Evolutionary conservation across 169 alveolate genomes (phyloP).

Genomic region (Eimeria maxima): DNA sequence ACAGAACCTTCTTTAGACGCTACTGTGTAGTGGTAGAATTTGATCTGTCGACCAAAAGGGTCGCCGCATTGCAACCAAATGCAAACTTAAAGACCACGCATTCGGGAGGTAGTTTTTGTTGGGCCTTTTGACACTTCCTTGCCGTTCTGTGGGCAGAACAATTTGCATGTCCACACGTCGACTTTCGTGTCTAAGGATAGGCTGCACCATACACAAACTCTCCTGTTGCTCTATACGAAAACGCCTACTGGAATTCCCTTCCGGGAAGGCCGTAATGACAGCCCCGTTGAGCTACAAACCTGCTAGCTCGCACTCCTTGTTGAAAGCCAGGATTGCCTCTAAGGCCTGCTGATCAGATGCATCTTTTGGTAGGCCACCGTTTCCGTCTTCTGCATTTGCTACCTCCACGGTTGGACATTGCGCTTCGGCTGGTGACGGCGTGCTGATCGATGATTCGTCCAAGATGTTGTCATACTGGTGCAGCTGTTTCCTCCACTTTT

Average conservation of each 20-base stretch:
- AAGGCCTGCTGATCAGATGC: slow-evolving; percentile 51
- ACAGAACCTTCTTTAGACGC: neutral
- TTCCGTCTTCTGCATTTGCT: neutral
- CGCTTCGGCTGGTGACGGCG: slow-evolving; percentile 59
- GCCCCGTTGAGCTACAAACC: slow-evolving; percentile 57
- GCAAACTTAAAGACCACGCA: neutral
- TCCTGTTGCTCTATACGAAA: slow-evolving; percentile 11
- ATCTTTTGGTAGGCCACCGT: neutral
- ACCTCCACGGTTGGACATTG: slow-evolving; percentile 14
- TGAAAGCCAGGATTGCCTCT: slow-evolving; percentile 79
- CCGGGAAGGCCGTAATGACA: neutral
- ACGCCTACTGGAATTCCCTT: neutral
- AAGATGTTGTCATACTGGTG: slow-evolving; percentile 84
- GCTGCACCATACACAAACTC: slow-evolving; percentile 45
- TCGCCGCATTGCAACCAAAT: neutral
- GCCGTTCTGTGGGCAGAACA: slow-evolving; percentile 37
- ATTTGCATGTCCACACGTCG: neutral
- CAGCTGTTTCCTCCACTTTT: slow-evolving; percentile 87
- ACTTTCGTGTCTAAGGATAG: slow-evolving; percentile 23
- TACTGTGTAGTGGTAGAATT: neutral
- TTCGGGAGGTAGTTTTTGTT: neutral
- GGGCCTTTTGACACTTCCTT: neutral
- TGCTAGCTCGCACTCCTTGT: slow-evolving; percentile 80
- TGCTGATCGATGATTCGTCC: slow-evolving; percentile 51
- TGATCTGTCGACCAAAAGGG: slow-evolving; percentile 4